Evolutionary conservation across 208 protist genomes (phyloP).

Genomic region (Leptomonas pyrrhocoris): DNA sequence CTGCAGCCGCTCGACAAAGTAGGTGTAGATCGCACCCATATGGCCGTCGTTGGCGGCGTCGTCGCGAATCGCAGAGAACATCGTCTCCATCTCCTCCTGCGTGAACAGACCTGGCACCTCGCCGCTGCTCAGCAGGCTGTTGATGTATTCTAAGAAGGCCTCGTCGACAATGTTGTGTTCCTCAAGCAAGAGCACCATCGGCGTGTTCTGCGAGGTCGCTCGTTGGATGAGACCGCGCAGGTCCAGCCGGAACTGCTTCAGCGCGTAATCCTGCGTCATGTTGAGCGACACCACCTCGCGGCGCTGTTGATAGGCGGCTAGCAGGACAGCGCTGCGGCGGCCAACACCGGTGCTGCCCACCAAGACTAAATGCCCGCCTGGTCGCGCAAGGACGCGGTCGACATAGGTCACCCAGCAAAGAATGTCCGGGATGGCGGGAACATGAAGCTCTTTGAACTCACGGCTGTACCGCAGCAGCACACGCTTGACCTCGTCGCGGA

Average conservation of each 20-base stretch:
- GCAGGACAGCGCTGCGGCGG: slow-evolving; percentile 78
- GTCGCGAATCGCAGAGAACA: slow-evolving; percentile 91
- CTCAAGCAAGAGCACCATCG: slow-evolving; percentile 96
- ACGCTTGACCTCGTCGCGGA: slow-evolving; percentile 74
- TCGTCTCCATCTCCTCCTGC: slow-evolving; percentile 96
- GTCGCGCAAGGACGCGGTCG: slow-evolving; percentile 84
- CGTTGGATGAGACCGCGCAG: slow-evolving; percentile 81
- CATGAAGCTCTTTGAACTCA: slow-evolving; percentile 92
- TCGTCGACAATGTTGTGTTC: slow-evolving; percentile 97
- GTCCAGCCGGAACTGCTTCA: slow-evolving; percentile 91
- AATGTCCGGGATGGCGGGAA: slow-evolving; percentile 93
- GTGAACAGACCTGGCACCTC: slow-evolving; percentile 96
- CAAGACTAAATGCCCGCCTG: slow-evolving; percentile 91
- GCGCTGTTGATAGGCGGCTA: slow-evolving; percentile 87
- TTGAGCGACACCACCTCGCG: slow-evolving; percentile 91
- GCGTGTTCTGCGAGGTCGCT: slow-evolving; percentile 77
- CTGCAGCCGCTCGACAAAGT: slow-evolving; percentile 88
- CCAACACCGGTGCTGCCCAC: slow-evolving; percentile 93
- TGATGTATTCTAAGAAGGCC: slow-evolving; percentile 96
- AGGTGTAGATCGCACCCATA: slow-evolving; percentile 81
- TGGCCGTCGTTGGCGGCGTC: slow-evolving; percentile 85
- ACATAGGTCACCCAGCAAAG: slow-evolving; percentile 91
- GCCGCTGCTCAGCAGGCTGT: slow-evolving; percentile 92
- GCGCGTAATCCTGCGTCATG: slow-evolving; percentile 88
- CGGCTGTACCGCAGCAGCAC: slow-evolving; percentile 94